Evolutionary conservation across 2,329 filamentous ascomycete genomes (phyloP), one percentile per base, ranked within the genome.

Genomic region (Penicillium palitans): DNA sequence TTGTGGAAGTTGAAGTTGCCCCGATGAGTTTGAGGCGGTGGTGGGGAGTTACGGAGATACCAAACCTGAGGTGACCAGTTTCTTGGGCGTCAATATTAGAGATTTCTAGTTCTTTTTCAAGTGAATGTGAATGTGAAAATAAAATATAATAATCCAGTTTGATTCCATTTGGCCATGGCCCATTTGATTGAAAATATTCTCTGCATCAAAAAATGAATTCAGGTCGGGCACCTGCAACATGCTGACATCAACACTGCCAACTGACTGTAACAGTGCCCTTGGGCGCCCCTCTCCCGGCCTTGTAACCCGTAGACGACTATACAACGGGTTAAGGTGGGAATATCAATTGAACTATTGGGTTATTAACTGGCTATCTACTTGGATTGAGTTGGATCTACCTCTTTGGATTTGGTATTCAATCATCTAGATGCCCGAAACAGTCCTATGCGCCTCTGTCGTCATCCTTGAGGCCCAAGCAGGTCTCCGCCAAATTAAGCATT

Each of bases 231-330:
- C 31, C 52, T 55, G 33, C 52, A 55, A 51, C 49, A 64, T 55
- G 55, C 64, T 66, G 64, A 66, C 64, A 66, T 66, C 64, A 66
- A 66, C 63, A 66, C 64, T 66, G 55, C 52, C n/a, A 47, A 19
- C 27, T 21, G 55, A 63, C 55, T 66, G 64, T 53, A 66, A 66
- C 63, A 64, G 63, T 45, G 60, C 58, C 56, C 47, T 17, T 37
- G 29, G 40, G 15, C 51, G 50, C 50, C 53, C 52, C 52, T 49
- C 52, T 33, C 8, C 17, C 53, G 31, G 55, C 41, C 41, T 25
- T 54, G 7, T 13, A 53, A 37, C 55, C 55, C 55, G 55, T 56
- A 56, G 52, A 35, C 29, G n/a, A 51, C 33, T 19, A 31, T 19
- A 31, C 51, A 13, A 19, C 29, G 17, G 21, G 12, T 37, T 27